Evolutionary conservation across 441 rosid genomes (phyloP).

Genomic region (Pelargonium australe): DNA sequence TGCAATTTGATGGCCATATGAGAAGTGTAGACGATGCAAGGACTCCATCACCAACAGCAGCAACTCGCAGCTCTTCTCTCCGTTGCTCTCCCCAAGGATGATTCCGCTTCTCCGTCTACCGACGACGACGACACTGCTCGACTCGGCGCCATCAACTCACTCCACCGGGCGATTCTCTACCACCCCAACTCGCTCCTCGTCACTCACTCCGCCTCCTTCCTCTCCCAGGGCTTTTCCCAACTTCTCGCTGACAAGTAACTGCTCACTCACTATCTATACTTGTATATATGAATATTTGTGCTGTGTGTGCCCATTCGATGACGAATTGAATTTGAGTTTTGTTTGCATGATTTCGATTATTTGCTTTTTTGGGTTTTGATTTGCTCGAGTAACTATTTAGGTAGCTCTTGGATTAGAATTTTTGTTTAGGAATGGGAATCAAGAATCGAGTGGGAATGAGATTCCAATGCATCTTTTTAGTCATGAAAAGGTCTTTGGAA

Average conservation of each 20-base stretch:
- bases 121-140: constrained; percentile 60
- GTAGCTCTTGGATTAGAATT: too few species aligned
- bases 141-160: constrained; percentile 66
- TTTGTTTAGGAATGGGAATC: too few species aligned
- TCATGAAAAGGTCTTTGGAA: too few species aligned
- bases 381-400: constrained; percentile 3
- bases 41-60: constrained; percentile 56
- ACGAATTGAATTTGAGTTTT: constrained; percentile 5
- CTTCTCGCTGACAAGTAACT: constrained; percentile 78
- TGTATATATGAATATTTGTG: neutral
- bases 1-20: too few species aligned
- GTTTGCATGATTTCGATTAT: constrained; percentile 7
- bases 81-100: constrained; percentile 66
- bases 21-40: constrained; percentile 11
- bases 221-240: constrained; percentile 76
- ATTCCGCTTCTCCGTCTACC: constrained; percentile 28
- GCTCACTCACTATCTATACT: constrained; percentile 6
- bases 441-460: too few species aligned
- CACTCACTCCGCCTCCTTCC: constrained; percentile 79
- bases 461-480: too few species aligned
- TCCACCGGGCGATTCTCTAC: constrained; percentile 76
- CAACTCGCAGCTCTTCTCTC: constrained; percentile 75
- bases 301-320: neutral
- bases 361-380: constrained; percentile 10
- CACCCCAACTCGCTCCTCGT: constrained; percentile 85